Evolutionary conservation across 805 yeast genomes (phyloP), one percentile per base, ranked within the genome.

Genomic region (Alloascoidea africana): DNA sequence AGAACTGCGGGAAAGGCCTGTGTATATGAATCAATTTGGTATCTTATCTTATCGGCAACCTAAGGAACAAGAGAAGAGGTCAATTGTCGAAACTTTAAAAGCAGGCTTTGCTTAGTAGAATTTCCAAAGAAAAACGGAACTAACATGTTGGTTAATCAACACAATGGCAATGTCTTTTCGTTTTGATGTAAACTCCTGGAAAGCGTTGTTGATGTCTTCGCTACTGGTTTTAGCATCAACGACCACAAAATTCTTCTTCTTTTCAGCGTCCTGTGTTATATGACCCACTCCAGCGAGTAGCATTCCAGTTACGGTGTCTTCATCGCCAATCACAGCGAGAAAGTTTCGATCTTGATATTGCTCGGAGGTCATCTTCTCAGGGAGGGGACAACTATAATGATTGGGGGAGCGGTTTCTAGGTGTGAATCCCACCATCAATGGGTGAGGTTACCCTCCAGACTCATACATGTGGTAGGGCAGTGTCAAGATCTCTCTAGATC

Each of bases 231-330:
- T 81, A 40, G 76, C 75, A 41, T 84, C 89, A 37, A 81, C 89
- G 18, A 78, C 82, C 38, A 78, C 70, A 58, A 91, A 91, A 66
- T 91, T 91, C 62, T 84, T 77, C 17, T 66, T 59, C 43, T 63
- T 63, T 32, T 73, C 66, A n/a, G 60, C 56, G 38, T 60, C 67
- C 16, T 62, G 45, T 18, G 71, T 67, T 15, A 86, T 76, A 52
- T 89, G 94, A 17, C 98, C 98, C 41, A 84, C 76, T 18, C 98
- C 98, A 1, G 98, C 98, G 41, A 91, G 68, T 27, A 91, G 66
- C 67, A 91, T 72, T 2, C 98, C 98, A 2, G 98, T 91, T 42
- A 91, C 87, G 16, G 97, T 81, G 54, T 91, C 97, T 62, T 91
- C 98, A 53, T 91, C 98, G 14, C 96, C 98, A 52, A 91, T 85